Conservation (phyloP, 75 land plant species). For the Gnetum montanum region DNA sequence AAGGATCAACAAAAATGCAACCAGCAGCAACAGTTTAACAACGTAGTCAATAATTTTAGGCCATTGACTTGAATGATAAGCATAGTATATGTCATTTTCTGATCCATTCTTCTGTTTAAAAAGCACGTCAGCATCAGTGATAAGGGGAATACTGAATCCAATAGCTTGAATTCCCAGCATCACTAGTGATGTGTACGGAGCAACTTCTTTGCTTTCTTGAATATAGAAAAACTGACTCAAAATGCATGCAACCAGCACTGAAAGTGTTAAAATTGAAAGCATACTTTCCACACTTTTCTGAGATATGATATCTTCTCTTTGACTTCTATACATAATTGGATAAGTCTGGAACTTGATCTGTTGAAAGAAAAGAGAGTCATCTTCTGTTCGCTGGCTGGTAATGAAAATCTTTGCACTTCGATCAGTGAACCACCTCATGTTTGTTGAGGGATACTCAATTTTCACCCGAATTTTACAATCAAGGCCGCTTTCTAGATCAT, state of each 20-base stretch:
- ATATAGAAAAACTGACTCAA: slow-evolving; percentile 44
- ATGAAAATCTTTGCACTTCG: slow-evolving; percentile 43
- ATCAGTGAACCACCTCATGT: slow-evolving; percentile 45
- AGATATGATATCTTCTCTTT: slow-evolving; percentile 54
- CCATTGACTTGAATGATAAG: slow-evolving; percentile 15
- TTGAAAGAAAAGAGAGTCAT: slow-evolving; percentile 42
- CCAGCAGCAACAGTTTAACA: slow-evolving; percentile 50
- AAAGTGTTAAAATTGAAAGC: slow-evolving; percentile 38
- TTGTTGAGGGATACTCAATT: slow-evolving; percentile 60
- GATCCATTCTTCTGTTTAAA: slow-evolving; percentile 23
- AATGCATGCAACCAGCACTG: slow-evolving; percentile 45
- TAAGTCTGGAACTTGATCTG: slow-evolving; percentile 34
- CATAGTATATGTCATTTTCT: slow-evolving; percentile 5
- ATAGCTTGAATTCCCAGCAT: slow-evolving; percentile 69
- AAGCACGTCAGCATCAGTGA: slow-evolving; percentile 62
- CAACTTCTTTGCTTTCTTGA: slow-evolving; percentile 23
- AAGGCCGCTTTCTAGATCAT: slow-evolving; percentile 45
- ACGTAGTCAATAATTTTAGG: slow-evolving; percentile 30
- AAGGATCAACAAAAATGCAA: slow-evolving; percentile 43
- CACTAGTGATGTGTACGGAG: slow-evolving; percentile 56
- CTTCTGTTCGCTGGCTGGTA: slow-evolving; percentile 38
- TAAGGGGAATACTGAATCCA: slow-evolving; percentile 65
- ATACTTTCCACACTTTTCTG: slow-evolving; percentile 43
- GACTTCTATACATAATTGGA: slow-evolving; percentile 52
- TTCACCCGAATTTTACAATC: slow-evolving; percentile 51